A percentile compares a stretch with the other conserved stretches of the same genome.
Conservation (phyloP, 805 yeast species). For the Saturnispora serradocipensis region DNA sequence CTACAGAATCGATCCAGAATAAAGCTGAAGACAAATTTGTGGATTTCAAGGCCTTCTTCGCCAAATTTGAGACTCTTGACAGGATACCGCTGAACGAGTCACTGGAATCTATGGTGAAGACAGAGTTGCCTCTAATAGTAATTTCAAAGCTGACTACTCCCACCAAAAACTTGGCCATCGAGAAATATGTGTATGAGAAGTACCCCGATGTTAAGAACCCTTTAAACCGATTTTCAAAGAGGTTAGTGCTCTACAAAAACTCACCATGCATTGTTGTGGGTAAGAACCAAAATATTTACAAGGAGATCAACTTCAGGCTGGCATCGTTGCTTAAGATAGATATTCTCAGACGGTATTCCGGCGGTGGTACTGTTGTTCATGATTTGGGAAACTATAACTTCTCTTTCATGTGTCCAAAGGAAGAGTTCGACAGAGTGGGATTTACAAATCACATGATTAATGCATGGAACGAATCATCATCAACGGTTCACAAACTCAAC, state of each 20-base stretch:
- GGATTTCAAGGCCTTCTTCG: not conserved
- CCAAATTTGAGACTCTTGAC: not conserved
- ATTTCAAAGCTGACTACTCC: constrained; percentile 59
- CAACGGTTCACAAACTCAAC: constrained; percentile 21
- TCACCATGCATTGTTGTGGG: constrained; percentile 88
- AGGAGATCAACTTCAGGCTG: constrained; percentile 60
- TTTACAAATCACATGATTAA: constrained; percentile 31
- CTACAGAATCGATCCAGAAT: not conserved
- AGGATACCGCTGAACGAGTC: not conserved
- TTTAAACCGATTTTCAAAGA: constrained; percentile 28
- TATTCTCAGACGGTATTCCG: constrained; percentile 68
- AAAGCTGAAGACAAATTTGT: not conserved
- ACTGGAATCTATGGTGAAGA: constrained; percentile 12
- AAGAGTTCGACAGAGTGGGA: constrained; percentile 48
- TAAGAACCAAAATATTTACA: constrained; percentile 92
- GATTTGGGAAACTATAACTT: constrained; percentile 84
- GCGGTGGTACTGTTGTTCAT: constrained; percentile 97
- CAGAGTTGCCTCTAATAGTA: constrained; percentile 40
- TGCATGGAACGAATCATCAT: constrained; percentile 16
- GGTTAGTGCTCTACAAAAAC: constrained; percentile 69
- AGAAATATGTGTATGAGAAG: constrained; percentile 60
- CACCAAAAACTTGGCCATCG: constrained; percentile 68
- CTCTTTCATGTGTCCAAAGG: constrained; percentile 59
- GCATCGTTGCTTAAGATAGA: constrained; percentile 48
- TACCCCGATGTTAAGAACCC: constrained; percentile 39